Percentiles rank a stretch among this genome's conserved stretches.
Evolutionary conservation across 768 basidiomycete genomes (phyloP).

Genomic region (Lactarius sanguifluus): DNA sequence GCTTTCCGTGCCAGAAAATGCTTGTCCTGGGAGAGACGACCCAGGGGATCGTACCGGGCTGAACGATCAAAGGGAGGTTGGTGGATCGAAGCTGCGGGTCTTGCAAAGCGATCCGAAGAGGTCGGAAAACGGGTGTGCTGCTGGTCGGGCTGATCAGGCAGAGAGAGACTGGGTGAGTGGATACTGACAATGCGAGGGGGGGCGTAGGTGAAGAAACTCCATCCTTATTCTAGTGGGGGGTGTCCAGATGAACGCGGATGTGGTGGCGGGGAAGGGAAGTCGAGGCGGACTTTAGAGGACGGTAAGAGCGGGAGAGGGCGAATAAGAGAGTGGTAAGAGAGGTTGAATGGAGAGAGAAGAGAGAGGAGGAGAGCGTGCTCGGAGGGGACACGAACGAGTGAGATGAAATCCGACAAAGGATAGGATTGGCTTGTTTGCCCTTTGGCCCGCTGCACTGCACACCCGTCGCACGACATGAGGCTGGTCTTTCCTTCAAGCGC

Average conservation of each 20-base stretch:
- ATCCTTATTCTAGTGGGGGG: conserved; percentile 18
- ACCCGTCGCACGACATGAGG: conserved; percentile 30
- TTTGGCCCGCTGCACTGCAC: conserved; percentile 30
- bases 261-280: conserved; percentile 16
- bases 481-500: conserved; percentile 25
- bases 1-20: conserved; percentile 11
- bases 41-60: conserved; percentile 28
- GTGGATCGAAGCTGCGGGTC: conserved; percentile 8
- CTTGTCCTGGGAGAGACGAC: conserved; percentile 20
- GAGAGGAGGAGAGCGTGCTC: conserved; percentile 1
- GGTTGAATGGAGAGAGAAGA: neutral
- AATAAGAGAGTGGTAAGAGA: neutral
- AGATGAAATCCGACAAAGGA: conserved; percentile 30
- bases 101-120: conserved; percentile 20
- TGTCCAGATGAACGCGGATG: conserved; percentile 19
- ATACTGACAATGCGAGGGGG: conserved; percentile 2
- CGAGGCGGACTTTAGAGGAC: conserved; percentile 27
- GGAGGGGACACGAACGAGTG: conserved; percentile 11
- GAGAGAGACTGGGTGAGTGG: neutral
- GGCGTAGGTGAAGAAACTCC: conserved; percentile 19
- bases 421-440: conserved; percentile 30
- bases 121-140: conserved; percentile 15
- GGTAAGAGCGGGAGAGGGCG: conserved; percentile 4
- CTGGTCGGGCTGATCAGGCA: conserved; percentile 2
- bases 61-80: neutral